These are phyloP conservation scores for Suillus americanus DNA, from an alignment of 768 basidiomycete genomes.

Conservation along the genomic window DNA sequence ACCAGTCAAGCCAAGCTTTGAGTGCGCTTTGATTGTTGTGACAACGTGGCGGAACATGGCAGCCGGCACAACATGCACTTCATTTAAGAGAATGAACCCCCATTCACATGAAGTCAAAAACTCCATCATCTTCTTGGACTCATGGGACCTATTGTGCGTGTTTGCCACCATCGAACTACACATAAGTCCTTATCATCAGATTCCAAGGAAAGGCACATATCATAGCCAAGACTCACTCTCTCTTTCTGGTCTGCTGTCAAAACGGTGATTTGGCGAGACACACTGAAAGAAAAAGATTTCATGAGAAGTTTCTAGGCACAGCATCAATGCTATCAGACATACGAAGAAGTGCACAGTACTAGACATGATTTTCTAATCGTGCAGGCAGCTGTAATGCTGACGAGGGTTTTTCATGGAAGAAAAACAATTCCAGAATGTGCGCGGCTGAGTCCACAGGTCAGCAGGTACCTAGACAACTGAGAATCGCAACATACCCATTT, in stretches of 20 bases:
- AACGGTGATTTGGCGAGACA: conserved; percentile 91
- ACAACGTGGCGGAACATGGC: conserved; percentile 98
- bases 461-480: background rate
- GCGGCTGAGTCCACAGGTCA: conserved; percentile 54
- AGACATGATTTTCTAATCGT: conserved; percentile 99
- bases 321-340: conserved; percentile 34
- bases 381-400: conserved; percentile 99
- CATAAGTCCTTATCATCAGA: conserved; percentile 7
- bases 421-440: conserved; percentile 98
- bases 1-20: conserved; percentile 97
- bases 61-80: conserved; percentile 98
- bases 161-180: conserved; percentile 99
- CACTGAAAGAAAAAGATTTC: conserved; percentile 40
- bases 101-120: conserved; percentile 97
- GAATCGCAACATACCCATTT: conserved; percentile 65
- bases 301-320: background rate
- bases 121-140: conserved; percentile 99
- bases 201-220: background rate
- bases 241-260: conserved; percentile 99
- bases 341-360: conserved; percentile 97
- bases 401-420: conserved; percentile 96
- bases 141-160: conserved; percentile 97
- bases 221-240: conserved; percentile 53
- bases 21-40: conserved; percentile 98
- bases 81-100: conserved; percentile 98